A percentile compares a stretch with the other conserved stretches of the same genome.
Conservation (phyloP, 768 basidiomycete genomes). For the Cyathus striatus region DNA sequence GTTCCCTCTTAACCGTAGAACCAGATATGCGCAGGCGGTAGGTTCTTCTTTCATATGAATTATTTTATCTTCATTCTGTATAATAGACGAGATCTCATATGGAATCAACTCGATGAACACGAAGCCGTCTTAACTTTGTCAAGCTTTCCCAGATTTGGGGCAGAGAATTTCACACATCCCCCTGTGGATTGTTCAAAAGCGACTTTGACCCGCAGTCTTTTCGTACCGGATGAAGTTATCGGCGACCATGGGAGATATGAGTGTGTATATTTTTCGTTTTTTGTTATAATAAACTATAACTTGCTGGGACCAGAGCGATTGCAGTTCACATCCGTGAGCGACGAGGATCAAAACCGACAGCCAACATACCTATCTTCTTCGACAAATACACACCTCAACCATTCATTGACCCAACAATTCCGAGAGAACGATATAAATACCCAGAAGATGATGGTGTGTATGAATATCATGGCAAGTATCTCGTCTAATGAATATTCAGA, state of each 20-base stretch:
- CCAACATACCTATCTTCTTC: slow-evolving; percentile 4
- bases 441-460: neutral
- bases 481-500: too few relatives aligned
- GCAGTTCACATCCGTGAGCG: slow-evolving; percentile 4
- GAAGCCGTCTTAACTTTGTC: neutral
- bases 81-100: neutral
- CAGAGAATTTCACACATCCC: neutral
- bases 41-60: neutral
- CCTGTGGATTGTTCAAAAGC: neutral
- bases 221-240: slow-evolving; percentile 2
- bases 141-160: neutral
- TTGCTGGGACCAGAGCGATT: slow-evolving; percentile 2
- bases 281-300: neutral
- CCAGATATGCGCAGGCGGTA: neutral
- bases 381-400: slow-evolving; percentile 3
- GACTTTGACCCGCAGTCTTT: neutral
- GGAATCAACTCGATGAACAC: neutral
- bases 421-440: neutral
- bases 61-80: neutral
- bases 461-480: neutral
- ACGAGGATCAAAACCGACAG: slow-evolving; percentile 2
- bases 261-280: neutral
- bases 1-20: neutral
- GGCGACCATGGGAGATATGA: slow-evolving; percentile 1
- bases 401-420: slow-evolving; percentile 4